Percentiles rank a stretch among this genome's conserved stretches.
Evolutionary conservation across 2,329 filamentous ascomycete species (phyloP).

Genomic region (Pyrenophora graminea): DNA sequence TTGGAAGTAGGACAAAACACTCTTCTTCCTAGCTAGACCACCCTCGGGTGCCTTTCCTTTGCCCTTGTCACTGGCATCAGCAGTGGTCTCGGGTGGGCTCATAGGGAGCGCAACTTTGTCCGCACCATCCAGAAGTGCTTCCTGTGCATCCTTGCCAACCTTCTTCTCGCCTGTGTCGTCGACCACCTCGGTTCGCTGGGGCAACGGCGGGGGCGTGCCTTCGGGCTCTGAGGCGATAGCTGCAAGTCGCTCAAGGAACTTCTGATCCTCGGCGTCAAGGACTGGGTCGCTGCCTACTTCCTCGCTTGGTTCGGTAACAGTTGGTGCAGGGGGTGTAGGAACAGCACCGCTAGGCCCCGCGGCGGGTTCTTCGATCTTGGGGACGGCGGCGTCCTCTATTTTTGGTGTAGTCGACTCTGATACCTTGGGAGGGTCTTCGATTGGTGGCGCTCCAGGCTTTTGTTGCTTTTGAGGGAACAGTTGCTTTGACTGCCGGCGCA

Average conservation of each 20-base stretch:
- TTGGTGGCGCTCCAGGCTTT: conserved; percentile 15
- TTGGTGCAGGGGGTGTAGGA: conserved; percentile 24
- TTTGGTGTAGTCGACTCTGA: conserved; percentile 12
- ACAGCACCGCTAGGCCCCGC: conserved; percentile 31
- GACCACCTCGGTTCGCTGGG: conserved; percentile 38
- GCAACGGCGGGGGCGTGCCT: conserved; percentile 49
- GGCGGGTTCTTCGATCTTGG: conserved; percentile 17
- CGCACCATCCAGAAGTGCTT: conserved; percentile 51
- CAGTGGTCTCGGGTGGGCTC: conserved; percentile 48
- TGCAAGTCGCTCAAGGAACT: conserved; percentile 59
- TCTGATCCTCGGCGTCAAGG: conserved; percentile 65
- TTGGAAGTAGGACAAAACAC: conserved; percentile 42
- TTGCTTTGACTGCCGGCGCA: conserved; percentile 41
- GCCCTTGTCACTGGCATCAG: conserved; percentile 35
- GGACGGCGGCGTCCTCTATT: conserved; percentile 11
- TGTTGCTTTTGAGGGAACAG: conserved; percentile 19
- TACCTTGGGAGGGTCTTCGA: conserved; percentile 18
- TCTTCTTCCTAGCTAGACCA: conserved; percentile 45
- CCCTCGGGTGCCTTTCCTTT: conserved; percentile 37
- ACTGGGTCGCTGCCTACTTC: conserved; percentile 48
- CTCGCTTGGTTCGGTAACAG: conserved; percentile 32
- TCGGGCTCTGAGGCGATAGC: conserved; percentile 50
- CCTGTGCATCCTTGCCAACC: conserved; percentile 51
- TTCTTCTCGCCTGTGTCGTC: conserved; percentile 42
- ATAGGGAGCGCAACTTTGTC: conserved; percentile 56